Conservation (phyloP, 2,329 filamentous ascomycete species). For the Hymenoscyphus fructigenus region DNA sequence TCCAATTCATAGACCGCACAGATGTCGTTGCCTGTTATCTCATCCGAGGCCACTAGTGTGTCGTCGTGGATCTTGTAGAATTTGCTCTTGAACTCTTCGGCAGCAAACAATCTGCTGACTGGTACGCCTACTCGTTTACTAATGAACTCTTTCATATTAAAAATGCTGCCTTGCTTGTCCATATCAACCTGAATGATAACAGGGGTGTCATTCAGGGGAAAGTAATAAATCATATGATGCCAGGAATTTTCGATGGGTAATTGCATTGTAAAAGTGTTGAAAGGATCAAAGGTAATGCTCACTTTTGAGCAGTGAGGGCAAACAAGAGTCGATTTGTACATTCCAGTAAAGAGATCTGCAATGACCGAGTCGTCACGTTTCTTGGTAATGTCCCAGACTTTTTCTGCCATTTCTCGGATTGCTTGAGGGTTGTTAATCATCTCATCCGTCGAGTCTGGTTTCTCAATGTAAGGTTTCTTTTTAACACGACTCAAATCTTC, state of each 20-base stretch:
- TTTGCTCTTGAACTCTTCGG: constrained; percentile 78
- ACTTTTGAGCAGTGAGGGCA: constrained; percentile 91
- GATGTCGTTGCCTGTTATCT: constrained; percentile 63
- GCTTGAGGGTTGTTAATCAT: constrained; percentile 82
- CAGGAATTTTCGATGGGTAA: constrained; percentile 84
- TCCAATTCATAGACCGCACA: constrained; percentile 78
- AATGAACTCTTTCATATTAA: constrained; percentile 66
- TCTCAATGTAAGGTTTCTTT: constrained; percentile 96
- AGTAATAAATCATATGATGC: constrained; percentile 72
- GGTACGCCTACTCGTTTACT: constrained; percentile 67
- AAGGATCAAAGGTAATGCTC: constrained; percentile 98
- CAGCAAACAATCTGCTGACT: constrained; percentile 67
- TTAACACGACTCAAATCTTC: constrained; percentile 92
- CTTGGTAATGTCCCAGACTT: constrained; percentile 90
- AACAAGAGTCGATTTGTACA: constrained; percentile 96
- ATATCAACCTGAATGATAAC: constrained; percentile 76
- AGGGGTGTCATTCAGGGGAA: constrained; percentile 70
- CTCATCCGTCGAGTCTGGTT: constrained; percentile 95
- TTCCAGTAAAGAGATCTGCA: constrained; percentile 91
- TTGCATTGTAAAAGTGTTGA: constrained; percentile 90
- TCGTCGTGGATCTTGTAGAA: constrained; percentile 89
- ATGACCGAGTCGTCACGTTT: constrained; percentile 92
- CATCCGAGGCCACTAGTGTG: constrained; percentile 64
- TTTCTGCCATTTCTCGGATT: constrained; percentile 80
- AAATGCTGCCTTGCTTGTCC: constrained; percentile 71